Evolutionary conservation across 225 moss, liverwort and hornwort species (phyloP).

Genomic region (Physcomitrellopsis africana): DNA sequence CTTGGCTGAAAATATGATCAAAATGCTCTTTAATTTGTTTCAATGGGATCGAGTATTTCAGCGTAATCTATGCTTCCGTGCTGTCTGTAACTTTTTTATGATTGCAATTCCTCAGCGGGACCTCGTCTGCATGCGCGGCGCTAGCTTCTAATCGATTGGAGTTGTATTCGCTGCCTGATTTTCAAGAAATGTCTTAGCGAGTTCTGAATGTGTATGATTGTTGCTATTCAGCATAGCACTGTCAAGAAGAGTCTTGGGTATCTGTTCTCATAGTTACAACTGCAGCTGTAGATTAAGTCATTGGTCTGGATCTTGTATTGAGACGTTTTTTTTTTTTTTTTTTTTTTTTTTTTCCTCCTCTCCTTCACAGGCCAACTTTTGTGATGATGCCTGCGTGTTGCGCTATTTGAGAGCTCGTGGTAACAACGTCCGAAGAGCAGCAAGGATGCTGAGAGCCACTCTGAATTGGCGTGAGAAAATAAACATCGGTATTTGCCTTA

Average conservation of each 20-base stretch:
- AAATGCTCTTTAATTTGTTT: not conserved
- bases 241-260: too few species aligned
- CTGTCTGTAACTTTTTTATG: too few species aligned
- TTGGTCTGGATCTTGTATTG: not conserved
- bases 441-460: slow-evolving; percentile 61
- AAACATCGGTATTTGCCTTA: slow-evolving; percentile 54
- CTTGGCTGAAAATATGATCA: not conserved
- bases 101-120: too few species aligned
- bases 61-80: too few species aligned
- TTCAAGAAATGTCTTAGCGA: too few species aligned
- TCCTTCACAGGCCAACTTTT: slow-evolving; percentile 50
- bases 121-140: too few species aligned
- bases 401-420: slow-evolving; percentile 60
- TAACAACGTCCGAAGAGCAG: slow-evolving; percentile 54
- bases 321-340: not conserved
- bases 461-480: slow-evolving; percentile 62
- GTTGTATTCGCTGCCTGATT: too few species aligned
- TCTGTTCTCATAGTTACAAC: too few species aligned
- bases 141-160: too few species aligned
- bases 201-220: too few species aligned
- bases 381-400: slow-evolving; percentile 56
- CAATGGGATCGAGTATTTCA: not conserved
- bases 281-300: not conserved
- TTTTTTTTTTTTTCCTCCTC: not conserved
- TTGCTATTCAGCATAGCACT: too few species aligned